Evolutionary conservation across 768 basidiomycete genomes (phyloP).

Genomic region (Cystofilobasidium bisporidii): DNA sequence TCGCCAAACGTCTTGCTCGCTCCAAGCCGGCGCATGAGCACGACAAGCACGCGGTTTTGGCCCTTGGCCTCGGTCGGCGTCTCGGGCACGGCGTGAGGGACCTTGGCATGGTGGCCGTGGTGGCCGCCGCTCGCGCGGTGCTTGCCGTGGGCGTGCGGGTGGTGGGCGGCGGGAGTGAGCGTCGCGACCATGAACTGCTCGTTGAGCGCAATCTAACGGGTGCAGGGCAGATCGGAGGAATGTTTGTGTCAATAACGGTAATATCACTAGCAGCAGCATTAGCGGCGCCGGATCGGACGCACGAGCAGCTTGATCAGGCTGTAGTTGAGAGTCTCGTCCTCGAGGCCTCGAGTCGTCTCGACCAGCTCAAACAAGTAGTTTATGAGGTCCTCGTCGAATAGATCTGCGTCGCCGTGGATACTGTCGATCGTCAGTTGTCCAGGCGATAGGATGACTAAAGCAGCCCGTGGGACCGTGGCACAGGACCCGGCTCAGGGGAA

Average conservation of each 20-base stretch:
- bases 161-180: constrained; percentile 36
- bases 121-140: not conserved
- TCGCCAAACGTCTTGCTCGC: constrained; percentile 93
- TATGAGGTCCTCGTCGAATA: constrained; percentile 75
- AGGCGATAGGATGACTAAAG: too few relatives aligned
- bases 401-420: constrained; percentile 44
- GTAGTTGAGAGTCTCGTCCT: constrained; percentile 90
- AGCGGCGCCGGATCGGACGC: constrained; percentile 35
- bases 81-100: constrained; percentile 36
- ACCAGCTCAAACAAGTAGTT: constrained; percentile 86
- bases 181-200: constrained; percentile 97
- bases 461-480: too few relatives aligned
- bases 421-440: too few relatives aligned
- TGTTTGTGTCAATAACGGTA: too few relatives aligned
- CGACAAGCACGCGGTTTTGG: constrained; percentile 66
- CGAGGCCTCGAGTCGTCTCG: constrained; percentile 76
- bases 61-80: constrained; percentile 40
- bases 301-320: constrained; percentile 90
- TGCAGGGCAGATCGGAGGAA: constrained; percentile 7
- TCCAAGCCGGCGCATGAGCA: constrained; percentile 72
- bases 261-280: too few relatives aligned
- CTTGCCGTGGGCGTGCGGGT: constrained; percentile 12
- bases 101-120: constrained; percentile 19
- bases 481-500: too few relatives aligned
- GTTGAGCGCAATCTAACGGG: constrained; percentile 69